phyloP scores from a whole-genome alignment of 495 filamentous ascomycete genomes.

The Hyaloscypha variabilis region DNA sequence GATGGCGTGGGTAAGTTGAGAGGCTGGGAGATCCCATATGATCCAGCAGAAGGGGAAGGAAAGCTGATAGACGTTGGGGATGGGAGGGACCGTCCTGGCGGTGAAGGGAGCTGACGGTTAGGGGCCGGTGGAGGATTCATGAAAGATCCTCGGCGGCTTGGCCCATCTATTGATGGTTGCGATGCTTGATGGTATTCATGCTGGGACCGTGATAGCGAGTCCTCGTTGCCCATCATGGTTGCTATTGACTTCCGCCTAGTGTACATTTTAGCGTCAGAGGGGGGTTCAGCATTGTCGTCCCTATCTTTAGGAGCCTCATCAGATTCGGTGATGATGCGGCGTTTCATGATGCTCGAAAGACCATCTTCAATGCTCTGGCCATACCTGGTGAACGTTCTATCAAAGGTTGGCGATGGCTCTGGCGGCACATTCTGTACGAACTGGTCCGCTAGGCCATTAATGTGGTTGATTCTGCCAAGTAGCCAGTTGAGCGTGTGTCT shows the following conservation, averaged over 20 bases:
- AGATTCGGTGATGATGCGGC: constrained; percentile 16
- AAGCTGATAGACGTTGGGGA: constrained; percentile 29
- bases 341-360: constrained; percentile 27
- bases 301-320: constrained; percentile 13
- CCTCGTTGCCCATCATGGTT: constrained; percentile 9
- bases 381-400: constrained; percentile 10
- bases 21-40: constrained; percentile 20
- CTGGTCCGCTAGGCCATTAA: constrained; percentile 28
- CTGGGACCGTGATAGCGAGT: constrained; percentile 19
- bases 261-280: constrained; percentile 24
- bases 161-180: constrained; percentile 12
- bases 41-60: constrained; percentile 26
- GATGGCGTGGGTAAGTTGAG: constrained; percentile 20
- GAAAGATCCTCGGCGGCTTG: constrained; percentile 21
- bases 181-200: constrained; percentile 19
- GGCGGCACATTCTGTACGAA: constrained; percentile 22
- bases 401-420: constrained; percentile 3
- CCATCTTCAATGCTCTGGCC: constrained; percentile 17
- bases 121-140: constrained; percentile 33
- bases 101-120: constrained; percentile 31
- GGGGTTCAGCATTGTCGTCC: constrained; percentile 6
- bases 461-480: constrained; percentile 23
- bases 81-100: constrained; percentile 26
- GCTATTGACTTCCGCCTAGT: constrained; percentile 20
- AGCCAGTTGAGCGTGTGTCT: constrained; percentile 31